Evolutionary conservation across 768 basidiomycete species (phyloP), one percentile per base, ranked within the genome.

Genomic region (Baorangia bicolor): DNA sequence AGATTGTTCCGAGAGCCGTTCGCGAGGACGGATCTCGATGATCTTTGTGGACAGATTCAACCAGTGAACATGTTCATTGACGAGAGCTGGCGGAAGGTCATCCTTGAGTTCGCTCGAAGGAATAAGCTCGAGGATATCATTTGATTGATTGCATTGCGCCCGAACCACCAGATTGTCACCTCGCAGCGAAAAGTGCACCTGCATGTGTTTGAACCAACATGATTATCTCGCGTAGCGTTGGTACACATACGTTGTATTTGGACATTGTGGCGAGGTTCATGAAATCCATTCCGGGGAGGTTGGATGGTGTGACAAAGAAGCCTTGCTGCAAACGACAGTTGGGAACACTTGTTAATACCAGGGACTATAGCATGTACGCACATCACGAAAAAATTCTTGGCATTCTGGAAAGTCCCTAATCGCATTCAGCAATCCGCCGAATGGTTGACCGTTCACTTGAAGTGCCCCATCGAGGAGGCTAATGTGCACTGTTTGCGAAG

Each of bases 21-120:
- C 25, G 1, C 54, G 30, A 21, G 66, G 62, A 0, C 63, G 58
- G 23, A 73, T 57, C 23, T 73, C 71, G 5, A 72, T 62, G n/a
- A 34, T 45, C 1, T 20, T 5, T 0, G 43, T 53, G 6, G 49
- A 20, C 0, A 68, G 37, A 38, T 67, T 55, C 20, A 72, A 50
- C 69, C 71, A 72, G 31, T 69, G 69, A 16, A 44, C 51, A 30
- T 62, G 57, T 2, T 14, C 52, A 3, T 43, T 3, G n/a, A 71
- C 1, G 31, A 43, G 25, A 5, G 8, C 25, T 1, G 16, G 28
- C 0, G 70, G 70, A 38, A 72, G 54, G 45, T 70, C 71, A 0
- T 25, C 28, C 16, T 1, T 4, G 3, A 70, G 42, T 14, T 20
- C 52, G 0, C 30, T 12, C 0, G 21, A 50, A 11, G 69, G 65